Percentiles rank a stretch among this genome's conserved stretches.
Conservation (phyloP, 1,139 yeast species). For the Kurtzmaniella natalensis region DNA sequence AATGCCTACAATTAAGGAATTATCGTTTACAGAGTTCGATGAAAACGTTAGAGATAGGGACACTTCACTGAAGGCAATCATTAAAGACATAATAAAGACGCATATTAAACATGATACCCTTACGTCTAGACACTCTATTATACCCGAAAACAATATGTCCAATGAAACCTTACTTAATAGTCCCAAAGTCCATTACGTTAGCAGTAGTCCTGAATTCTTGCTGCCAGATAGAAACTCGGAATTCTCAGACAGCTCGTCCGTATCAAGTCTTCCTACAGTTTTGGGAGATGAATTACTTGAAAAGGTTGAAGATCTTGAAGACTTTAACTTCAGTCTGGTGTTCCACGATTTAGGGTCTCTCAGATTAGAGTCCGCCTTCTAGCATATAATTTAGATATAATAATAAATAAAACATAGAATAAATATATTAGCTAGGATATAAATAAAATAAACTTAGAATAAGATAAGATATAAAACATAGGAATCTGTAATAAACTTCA, state of each 20-base stretch:
- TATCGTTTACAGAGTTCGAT: background rate
- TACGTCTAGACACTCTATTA: slow-evolving; percentile 5
- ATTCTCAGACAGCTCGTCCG: slow-evolving; percentile 7
- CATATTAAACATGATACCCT: slow-evolving; percentile 3
- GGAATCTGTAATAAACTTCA: no score
- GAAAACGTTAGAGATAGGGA: background rate
- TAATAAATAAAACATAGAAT: no score
- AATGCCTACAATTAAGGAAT: slow-evolving; percentile 11
- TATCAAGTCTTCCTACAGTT: slow-evolving; percentile 6
- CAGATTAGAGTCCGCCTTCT: no score
- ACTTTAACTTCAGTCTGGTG: slow-evolving; percentile 1
- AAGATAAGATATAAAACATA: no score
- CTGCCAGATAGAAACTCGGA: background rate
- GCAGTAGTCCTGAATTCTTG: slow-evolving; percentile 2
- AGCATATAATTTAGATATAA: no score
- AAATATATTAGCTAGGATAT: no score
- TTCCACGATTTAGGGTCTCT: no score
- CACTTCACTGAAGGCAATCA: slow-evolving; percentile 2
- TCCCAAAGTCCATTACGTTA: slow-evolving; percentile 2
- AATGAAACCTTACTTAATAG: slow-evolving; percentile 16
- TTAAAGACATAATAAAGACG: background rate
- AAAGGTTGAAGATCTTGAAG: background rate
- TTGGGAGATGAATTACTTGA: slow-evolving; percentile 2
- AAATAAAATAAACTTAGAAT: no score
- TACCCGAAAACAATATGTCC: slow-evolving; percentile 12